Conservation (phyloP, 805 yeast species). For the Candida sonorensis region DNA sequence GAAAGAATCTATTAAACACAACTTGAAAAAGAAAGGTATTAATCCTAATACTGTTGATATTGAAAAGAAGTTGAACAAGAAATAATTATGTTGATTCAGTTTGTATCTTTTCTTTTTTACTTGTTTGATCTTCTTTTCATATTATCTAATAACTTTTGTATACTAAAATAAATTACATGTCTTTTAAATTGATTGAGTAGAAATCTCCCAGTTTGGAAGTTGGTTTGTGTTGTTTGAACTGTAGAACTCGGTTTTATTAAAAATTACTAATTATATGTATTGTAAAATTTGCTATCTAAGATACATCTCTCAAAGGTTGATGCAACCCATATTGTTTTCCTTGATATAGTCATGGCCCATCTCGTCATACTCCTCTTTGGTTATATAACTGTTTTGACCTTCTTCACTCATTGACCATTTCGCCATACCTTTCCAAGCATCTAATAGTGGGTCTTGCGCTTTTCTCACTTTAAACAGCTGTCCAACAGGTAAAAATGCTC, state of each 20-base stretch:
- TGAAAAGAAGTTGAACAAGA: constrained; percentile 20
- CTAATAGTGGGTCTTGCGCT: constrained; percentile 65
- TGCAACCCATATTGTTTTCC: constrained; percentile 69
- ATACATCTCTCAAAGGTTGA: too few species aligned
- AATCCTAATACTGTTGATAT: constrained; percentile 45
- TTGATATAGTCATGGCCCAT: constrained; percentile 84
- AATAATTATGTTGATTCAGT: constrained; percentile 1
- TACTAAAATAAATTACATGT: too few species aligned
- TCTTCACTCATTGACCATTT: constrained; percentile 55
- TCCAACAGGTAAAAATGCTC: constrained; percentile 62
- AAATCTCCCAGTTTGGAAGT: too few species aligned
- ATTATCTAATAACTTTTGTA: too few species aligned
- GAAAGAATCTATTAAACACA: constrained; percentile 58
- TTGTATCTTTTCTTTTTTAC: not conserved
- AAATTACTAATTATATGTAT: too few species aligned
- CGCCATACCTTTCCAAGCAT: constrained; percentile 95
- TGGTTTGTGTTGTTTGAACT: too few species aligned
- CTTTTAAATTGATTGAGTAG: too few species aligned
- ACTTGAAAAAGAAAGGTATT: constrained; percentile 63
- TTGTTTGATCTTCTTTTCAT: too few species aligned
- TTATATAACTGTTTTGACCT: constrained; percentile 39
- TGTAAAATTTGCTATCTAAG: too few species aligned
- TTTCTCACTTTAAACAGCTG: constrained; percentile 51
- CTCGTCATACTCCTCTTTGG: constrained; percentile 75
- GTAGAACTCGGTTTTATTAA: too few species aligned